These are phyloP conservation scores for Polyporus tsugae DNA, from an alignment of 1,284 basidiomycete species.

Conservation along the genomic window DNA sequence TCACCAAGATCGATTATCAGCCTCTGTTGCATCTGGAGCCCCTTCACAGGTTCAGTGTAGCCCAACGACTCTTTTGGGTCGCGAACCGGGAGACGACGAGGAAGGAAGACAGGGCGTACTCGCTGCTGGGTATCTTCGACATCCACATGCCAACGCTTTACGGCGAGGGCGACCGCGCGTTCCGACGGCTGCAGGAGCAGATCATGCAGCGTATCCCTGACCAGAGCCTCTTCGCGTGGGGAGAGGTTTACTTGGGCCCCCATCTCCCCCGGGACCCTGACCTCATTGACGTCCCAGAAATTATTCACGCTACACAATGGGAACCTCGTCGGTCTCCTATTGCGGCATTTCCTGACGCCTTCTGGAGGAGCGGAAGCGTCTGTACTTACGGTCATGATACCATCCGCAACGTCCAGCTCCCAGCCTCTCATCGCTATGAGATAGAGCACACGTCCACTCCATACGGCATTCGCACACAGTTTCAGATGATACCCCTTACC, in stretches of 20 bases:
- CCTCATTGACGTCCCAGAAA: too few species aligned
- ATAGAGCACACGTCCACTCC: background rate
- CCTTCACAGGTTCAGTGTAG: background rate
- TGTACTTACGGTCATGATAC: background rate
- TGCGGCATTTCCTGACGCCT: background rate
- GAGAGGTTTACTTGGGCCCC: background rate
- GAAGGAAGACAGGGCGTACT: constrained; percentile 22
- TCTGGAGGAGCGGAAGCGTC: background rate
- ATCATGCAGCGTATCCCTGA: background rate
- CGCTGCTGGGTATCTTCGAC: constrained; percentile 18
- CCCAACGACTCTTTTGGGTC: constrained; percentile 7
- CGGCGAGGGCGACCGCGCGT: background rate
- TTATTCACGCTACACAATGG: too few species aligned
- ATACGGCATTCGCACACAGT: background rate
- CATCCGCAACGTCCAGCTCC: background rate
- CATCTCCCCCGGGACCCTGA: background rate
- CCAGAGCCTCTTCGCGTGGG: background rate
- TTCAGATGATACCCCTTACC: background rate
- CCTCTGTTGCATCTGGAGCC: background rate
- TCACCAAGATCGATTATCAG: background rate
- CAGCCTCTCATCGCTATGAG: background rate
- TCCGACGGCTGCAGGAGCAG: background rate
- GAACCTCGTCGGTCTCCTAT: background rate
- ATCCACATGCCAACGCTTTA: constrained; percentile 13
- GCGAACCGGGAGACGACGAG: constrained; percentile 6